Evolutionary conservation across 78 protist genomes (phyloP), one percentile per base, ranked within the genome.

Genomic region (Chrysochromulina parva): DNA sequence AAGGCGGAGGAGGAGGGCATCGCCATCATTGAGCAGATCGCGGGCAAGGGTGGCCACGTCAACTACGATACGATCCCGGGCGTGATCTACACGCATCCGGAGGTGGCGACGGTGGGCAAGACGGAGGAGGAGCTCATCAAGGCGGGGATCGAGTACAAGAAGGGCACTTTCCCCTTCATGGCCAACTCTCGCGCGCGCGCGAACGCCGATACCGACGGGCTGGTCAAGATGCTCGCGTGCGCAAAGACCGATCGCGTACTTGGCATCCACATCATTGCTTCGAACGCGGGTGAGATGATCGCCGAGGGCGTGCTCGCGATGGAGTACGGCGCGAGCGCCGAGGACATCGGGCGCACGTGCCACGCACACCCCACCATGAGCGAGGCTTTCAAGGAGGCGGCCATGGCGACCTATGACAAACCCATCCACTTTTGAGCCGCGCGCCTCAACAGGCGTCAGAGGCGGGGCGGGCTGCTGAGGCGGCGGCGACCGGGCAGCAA

Each of bases 31-130:
- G 99, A 97, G 94, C 22, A n/a, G 55, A 52, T 54, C 38, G 71
- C 60, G 82, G 96, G 96, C 50, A 96, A 95, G 60, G 94, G 73
- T 38, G 98, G 97, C 38, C 99, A 97, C 84, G 97, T 99, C 66
- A 98, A 99, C 96, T 98, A 99, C 96, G 95, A 96, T 93, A 93
- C 98, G 62, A 98, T 99, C 90, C 99, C 99, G 22, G 91, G 94
- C 19, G 99, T 99, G 62, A 95, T 99, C 89, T 99, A 99, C 98
- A 99, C 99, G 57, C 94, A 93, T 81, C 99, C 99, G 16, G 99
- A 99, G 95, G 98, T 99, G 13, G 99, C 99, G 10, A 93, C 96
- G 95, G 99, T 99, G 9, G 99, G 99, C 65, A 92, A 95, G 96
- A 98, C 95, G 26, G 99, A 98, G 94, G 98, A 98, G 93, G 96